phyloP scores from a whole-genome alignment of 1,284 basidiomycete species.

The Cystobasidium pallidum region DNA sequence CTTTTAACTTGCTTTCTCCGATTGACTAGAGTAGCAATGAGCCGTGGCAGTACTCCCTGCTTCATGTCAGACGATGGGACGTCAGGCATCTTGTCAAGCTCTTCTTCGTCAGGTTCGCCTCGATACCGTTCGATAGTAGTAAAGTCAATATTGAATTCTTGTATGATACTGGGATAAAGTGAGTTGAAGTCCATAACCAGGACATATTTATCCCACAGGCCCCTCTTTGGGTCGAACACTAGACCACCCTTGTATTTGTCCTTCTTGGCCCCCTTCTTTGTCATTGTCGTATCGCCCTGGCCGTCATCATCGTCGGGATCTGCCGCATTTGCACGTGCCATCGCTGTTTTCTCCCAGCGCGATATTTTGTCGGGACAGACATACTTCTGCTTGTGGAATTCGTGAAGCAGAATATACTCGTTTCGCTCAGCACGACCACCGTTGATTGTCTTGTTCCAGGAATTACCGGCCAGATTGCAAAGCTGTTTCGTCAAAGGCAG shows the following conservation, averaged over 20 bases:
- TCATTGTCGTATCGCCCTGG: conserved; percentile 51
- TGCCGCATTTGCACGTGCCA: conserved; percentile 62
- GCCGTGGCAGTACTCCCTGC: conserved; percentile 89
- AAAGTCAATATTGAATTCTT: conserved; percentile 99
- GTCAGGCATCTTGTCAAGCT: conserved; percentile 83
- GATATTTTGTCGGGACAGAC: conserved; percentile 87
- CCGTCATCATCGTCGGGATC: conserved; percentile 67
- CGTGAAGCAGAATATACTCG: conserved; percentile 97
- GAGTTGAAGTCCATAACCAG: conserved; percentile 99
- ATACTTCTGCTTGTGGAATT: conserved; percentile 95
- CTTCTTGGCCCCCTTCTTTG: conserved; percentile 70
- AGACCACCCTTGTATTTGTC: conserved; percentile 99
- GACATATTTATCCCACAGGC: conserved; percentile 95
- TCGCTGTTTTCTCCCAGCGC: conserved; percentile 64
- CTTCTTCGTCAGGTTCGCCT: conserved; percentile 58
- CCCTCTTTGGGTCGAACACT: conserved; percentile 95
- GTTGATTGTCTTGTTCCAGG: conserved; percentile 94
- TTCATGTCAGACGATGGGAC: conserved; percentile 72
- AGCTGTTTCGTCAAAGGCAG: conserved; percentile 87
- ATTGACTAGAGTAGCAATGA: conserved; percentile 91
- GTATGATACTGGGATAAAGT: conserved; percentile 97
- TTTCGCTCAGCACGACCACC: conserved; percentile 95
- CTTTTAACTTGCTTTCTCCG: conserved; percentile 88
- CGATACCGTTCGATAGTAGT: conserved; percentile 79
- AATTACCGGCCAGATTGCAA: conserved; percentile 96